Conservation (phyloP, 495 filamentous ascomycete genomes). For the Pyrenula aspistea region DNA sequence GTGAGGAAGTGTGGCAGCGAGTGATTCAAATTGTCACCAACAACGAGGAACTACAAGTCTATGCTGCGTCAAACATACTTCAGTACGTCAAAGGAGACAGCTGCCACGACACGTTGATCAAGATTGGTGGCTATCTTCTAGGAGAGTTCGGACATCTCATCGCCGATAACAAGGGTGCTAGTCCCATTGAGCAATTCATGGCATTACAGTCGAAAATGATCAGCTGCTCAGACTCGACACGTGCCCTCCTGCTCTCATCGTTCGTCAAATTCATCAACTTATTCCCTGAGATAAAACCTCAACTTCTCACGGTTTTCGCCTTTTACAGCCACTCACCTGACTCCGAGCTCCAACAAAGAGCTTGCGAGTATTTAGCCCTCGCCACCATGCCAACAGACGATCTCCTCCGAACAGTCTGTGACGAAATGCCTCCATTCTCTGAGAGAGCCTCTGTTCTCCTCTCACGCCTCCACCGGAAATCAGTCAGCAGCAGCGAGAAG, state of each 20-base stretch:
- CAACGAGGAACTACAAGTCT: slow-evolving; percentile 95
- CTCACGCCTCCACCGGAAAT: slow-evolving; percentile 86
- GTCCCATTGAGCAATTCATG: slow-evolving; percentile 95
- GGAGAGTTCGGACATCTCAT: slow-evolving; percentile 97
- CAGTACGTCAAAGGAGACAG: slow-evolving; percentile 82
- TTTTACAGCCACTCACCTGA: slow-evolving; percentile 92
- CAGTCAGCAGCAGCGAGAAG: slow-evolving; percentile 81
- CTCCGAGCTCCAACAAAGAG: slow-evolving; percentile 89
- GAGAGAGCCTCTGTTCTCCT: slow-evolving; percentile 86
- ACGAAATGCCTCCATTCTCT: slow-evolving; percentile 98
- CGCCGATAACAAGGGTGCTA: slow-evolving; percentile 85
- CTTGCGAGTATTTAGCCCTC: slow-evolving; percentile 88
- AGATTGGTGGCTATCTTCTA: slow-evolving; percentile 91
- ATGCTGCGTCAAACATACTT: slow-evolving; percentile 85
- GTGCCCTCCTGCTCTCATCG: slow-evolving; percentile 85
- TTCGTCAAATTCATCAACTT: slow-evolving; percentile 98
- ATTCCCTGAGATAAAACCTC: slow-evolving; percentile 97
- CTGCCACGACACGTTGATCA: slow-evolving; percentile 93
- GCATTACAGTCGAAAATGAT: slow-evolving; percentile 85
- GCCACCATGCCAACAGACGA: slow-evolving; percentile 82
- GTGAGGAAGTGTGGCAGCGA: slow-evolving; percentile 98
- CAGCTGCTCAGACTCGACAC: slow-evolving; percentile 74
- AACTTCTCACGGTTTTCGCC: slow-evolving; percentile 79
- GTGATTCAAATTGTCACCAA: slow-evolving; percentile 99
- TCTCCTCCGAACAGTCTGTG: slow-evolving; percentile 86